Evolutionary conservation across 2,329 filamentous ascomycete species (phyloP), one percentile per base, ranked within the genome.

Genomic region (Ophioceras dolichostomum): DNA sequence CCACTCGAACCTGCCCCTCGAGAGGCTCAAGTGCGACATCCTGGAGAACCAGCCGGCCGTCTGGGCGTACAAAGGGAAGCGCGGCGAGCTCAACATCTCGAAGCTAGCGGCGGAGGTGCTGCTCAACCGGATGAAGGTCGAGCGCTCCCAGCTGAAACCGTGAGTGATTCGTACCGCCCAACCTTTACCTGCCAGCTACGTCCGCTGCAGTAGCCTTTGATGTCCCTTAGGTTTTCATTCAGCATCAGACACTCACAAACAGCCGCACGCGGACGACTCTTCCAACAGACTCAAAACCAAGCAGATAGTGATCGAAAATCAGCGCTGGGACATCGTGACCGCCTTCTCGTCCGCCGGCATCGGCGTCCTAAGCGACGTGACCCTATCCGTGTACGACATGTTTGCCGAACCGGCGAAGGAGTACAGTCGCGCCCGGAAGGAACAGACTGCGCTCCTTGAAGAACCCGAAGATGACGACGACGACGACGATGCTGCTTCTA

Each of bases 51-150:
- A 59, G 3, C 61, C 67, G 3, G 72, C 73, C 0, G 60, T 62
- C 0, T 76, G 72, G 73, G 52, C 57, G 14, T 52, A 68, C 20
- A 67, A 66, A 43, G 27, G 38, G 19, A 10, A 38, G 45, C 44
- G 65, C 62, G 2, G 53, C 55, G 12, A 7, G 12, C 45, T 72
- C 16, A 59, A 62, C 34, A 50, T 76, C 1, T 70, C 63, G 3
- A 60, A 68, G 1, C 49, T 71, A 14, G 73, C 73, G 3, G 70
- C 70, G 0, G 62, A 71, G 29, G 51, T 75, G 1, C 47, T 76
- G 6, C 58, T 69, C 4, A 60, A 70, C 36, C 60, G 67, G 45
- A 64, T 64, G 41, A 68, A 67, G 47, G 52, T 76, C 33, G 63
- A 65, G 35, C 66, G 62, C 56, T 57, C 57, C 10, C 61, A 70